Base-by-base conservation (phyloP, 106 monocot species). In the Apostasia ramifera region DNA sequence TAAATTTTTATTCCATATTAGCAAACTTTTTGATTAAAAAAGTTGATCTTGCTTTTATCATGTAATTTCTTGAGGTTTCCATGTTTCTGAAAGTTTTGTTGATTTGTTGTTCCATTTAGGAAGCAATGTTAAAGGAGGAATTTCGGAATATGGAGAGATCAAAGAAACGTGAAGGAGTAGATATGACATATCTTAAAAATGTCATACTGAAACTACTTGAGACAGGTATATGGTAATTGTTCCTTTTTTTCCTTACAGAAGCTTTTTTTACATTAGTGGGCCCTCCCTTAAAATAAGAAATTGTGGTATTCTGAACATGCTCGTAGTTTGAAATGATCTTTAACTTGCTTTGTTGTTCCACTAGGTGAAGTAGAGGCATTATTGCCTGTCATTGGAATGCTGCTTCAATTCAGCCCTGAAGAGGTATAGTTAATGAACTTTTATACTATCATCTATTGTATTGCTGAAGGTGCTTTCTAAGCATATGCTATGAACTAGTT, bases 181-280 rank as follows among this genome's bases (percentile, higher is more conserved):
- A 97, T 76, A 87, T 92, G 97, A 97, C 92, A 4, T 97, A 97
- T 69, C 89, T 97, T 43, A 97, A 97, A 77, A 97, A 97, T 71
- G 92, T 97, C 62, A 85, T 97, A 71, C 56, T 97, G 37, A 97
- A 97, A 69, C 84, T 97, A 48, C 92, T 97, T 75, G 97, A 97
- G 79, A 97, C 97, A 76, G 97, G 97, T 97, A 76, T 14, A 2
- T 43, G 48, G 48, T 75, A 66, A 71, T 2, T 49, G 42, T 67
- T 4, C 44, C n/a, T 12, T 58, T 48, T 7, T 59, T 4, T 37
- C 39, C 37, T 70, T 13, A 7, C 1, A 3, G 26, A 40, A 4
- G 42, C n/a, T n/a, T 44, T 54, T 69, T 3, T 44, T 55, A 41
- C 3, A 38, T 51, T 10, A 8, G 44, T 67, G 68, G 5, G 4